Evolutionary conservation across 2,329 filamentous ascomycete species (phyloP).

Genomic region (Fusarium sp.): DNA sequence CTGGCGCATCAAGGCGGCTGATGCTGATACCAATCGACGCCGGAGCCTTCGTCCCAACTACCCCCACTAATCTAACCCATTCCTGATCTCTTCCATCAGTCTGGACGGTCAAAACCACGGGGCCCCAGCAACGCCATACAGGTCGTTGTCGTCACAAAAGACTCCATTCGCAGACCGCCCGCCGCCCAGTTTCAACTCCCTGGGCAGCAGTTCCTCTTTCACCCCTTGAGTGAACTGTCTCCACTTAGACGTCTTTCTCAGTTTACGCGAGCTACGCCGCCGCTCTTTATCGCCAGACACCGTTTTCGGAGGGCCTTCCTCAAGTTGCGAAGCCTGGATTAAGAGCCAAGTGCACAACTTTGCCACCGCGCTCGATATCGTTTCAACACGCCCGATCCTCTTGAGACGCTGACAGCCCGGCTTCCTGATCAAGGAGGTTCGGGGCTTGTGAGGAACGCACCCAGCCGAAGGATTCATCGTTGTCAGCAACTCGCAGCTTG

Average conservation of each 20-base stretch:
- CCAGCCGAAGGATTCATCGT: constrained; percentile 18
- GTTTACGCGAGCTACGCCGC: constrained; percentile 8
- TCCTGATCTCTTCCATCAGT: constrained; percentile 35
- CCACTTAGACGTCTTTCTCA: constrained; percentile 9
- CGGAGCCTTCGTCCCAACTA: constrained; percentile 40
- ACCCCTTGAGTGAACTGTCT: constrained; percentile 9
- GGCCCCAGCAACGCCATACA: constrained; percentile 36
- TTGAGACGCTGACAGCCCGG: constrained; percentile 1
- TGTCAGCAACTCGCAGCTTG: constrained; percentile 12
- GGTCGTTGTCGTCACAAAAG: constrained; percentile 30
- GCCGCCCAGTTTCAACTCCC: constrained; percentile 13
- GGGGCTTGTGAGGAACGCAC: constrained; percentile 29
- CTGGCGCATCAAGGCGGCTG: constrained; percentile 40
- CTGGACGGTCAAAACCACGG: constrained; percentile 31
- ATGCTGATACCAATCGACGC: constrained; percentile 39
- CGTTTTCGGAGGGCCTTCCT: constrained; percentile 8
- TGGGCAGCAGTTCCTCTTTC: neutral
- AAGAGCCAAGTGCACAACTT: constrained; percentile 4
- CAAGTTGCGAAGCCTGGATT: constrained; percentile 2
- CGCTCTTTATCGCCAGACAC: constrained; percentile 11
- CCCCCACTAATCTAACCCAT: constrained; percentile 44
- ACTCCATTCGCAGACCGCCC: constrained; percentile 34
- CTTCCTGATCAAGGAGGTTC: constrained; percentile 30
- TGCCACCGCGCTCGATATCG: constrained; percentile 9
- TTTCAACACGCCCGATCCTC: constrained; percentile 3